A percentile compares a stretch with the other conserved stretches of the same genome.
Conservation (phyloP, 306 rosid species). For the Vicia faba region DNA sequence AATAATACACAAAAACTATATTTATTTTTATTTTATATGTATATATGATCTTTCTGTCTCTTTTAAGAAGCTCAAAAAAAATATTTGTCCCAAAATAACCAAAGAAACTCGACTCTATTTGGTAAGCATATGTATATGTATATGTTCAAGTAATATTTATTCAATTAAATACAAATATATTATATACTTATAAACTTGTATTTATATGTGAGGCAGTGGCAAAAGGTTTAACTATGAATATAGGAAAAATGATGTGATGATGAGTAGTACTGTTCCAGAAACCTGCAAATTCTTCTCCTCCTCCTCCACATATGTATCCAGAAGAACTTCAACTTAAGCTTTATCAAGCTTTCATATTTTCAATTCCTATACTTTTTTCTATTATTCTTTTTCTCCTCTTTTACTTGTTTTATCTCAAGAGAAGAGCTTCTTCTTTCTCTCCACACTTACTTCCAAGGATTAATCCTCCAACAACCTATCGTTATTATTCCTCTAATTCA, state of each 20-base stretch:
- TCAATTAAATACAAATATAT: neutral
- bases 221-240: slow-evolving; percentile 11
- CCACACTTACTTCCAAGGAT: slow-evolving; percentile 52
- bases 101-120: neutral
- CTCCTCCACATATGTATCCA: slow-evolving; percentile 69
- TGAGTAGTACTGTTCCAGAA: slow-evolving; percentile 56
- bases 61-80: neutral
- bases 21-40: no score
- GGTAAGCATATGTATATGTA: neutral
- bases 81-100: neutral
- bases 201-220: neutral
- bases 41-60: neutral
- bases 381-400: slow-evolving; percentile 77
- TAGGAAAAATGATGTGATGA: slow-evolving; percentile 11
- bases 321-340: slow-evolving; percentile 83
- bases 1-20: no score
- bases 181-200: neutral
- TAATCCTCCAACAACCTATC: slow-evolving; percentile 36
- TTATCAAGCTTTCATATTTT: slow-evolving; percentile 93
- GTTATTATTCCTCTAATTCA: slow-evolving; percentile 36
- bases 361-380: slow-evolving; percentile 86
- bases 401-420: slow-evolving; percentile 85
- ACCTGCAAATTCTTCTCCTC: slow-evolving; percentile 49
- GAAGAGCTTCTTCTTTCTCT: slow-evolving; percentile 57
- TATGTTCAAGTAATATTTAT: neutral